These are phyloP conservation scores for Cochlearia excelsa DNA, from an alignment of 345 rosid species.

Conservation along the genomic window DNA sequence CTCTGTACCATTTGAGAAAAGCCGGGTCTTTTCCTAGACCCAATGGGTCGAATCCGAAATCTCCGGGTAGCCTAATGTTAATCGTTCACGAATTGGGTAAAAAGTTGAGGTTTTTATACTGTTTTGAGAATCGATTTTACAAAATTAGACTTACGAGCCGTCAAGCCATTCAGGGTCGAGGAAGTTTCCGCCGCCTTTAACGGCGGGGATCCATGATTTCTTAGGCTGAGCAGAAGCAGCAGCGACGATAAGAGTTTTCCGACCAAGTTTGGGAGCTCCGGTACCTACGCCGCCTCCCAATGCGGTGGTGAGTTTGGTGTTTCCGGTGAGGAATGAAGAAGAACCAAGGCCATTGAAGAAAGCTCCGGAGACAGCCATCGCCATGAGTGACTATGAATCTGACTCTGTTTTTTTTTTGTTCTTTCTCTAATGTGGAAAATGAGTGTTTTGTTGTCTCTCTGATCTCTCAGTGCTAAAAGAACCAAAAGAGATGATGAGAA, in stretches of 20 bases:
- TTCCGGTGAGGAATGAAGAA: slow-evolving; percentile 56
- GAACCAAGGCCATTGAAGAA: slow-evolving; percentile 52
- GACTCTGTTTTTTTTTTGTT: neutral
- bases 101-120: too few relatives aligned
- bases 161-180: slow-evolving; percentile 97
- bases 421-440: slow-evolving; percentile 4
- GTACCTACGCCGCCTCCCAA: slow-evolving; percentile 36
- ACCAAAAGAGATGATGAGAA: slow-evolving; percentile 45
- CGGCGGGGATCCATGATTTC: slow-evolving; percentile 95
- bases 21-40: slow-evolving; percentile 98
- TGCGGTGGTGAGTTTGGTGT: slow-evolving; percentile 41
- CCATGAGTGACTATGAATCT: slow-evolving; percentile 31
- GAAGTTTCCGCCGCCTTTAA: slow-evolving; percentile 80
- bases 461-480: neutral
- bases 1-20: slow-evolving; percentile 95
- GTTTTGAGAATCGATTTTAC: too few relatives aligned
- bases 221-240: slow-evolving; percentile 64
- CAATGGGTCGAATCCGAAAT: slow-evolving; percentile 87
- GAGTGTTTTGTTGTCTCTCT: too few relatives aligned
- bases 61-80: slow-evolving; percentile 75
- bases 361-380: slow-evolving; percentile 66
- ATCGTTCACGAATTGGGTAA: too few relatives aligned
- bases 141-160: slow-evolving; percentile 78
- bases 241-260: slow-evolving; percentile 48
- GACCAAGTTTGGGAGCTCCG: slow-evolving; percentile 28